A percentile compares a stretch with the other conserved stretches of the same genome.
These are phyloP conservation scores for Lactifluus pinguis DNA, from an alignment of 768 basidiomycete genomes.

Conservation along the genomic window DNA sequence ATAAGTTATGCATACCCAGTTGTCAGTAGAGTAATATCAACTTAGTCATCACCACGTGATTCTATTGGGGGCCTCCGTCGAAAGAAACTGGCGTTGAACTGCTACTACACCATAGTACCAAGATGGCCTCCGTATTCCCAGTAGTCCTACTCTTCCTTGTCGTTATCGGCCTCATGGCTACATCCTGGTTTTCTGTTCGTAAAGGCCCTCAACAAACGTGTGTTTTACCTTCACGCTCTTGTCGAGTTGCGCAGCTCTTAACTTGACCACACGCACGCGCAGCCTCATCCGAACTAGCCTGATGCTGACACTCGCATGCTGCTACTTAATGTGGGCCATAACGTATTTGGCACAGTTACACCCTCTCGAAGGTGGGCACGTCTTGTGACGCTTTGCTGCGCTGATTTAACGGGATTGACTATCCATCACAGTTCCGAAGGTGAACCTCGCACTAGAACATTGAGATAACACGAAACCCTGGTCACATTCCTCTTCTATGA, in stretches of 20 bases:
- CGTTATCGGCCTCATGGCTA: slow-evolving; percentile 53
- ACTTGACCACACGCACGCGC: background rate
- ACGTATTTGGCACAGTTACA: slow-evolving; percentile 95
- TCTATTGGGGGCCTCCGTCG: no score
- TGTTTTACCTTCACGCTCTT: slow-evolving; percentile 23
- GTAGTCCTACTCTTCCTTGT: slow-evolving; percentile 59
- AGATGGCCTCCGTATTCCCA: slow-evolving; percentile 65
- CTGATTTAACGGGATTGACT: background rate
- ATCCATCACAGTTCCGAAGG: slow-evolving; percentile 4
- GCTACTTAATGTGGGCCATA: slow-evolving; percentile 95
- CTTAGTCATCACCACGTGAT: background rate
- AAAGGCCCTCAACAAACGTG: slow-evolving; percentile 91
- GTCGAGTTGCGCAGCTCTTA: background rate
- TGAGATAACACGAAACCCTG: slow-evolving; percentile 1
- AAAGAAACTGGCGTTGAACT: no score
- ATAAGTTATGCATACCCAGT: no score
- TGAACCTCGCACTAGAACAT: slow-evolving; percentile 20
- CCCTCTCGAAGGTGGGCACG: slow-evolving; percentile 67
- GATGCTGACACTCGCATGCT: slow-evolving; percentile 68
- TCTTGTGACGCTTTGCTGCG: background rate
- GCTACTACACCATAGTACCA: background rate
- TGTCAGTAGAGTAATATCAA: background rate
- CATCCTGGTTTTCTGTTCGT: slow-evolving; percentile 59
- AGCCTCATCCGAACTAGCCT: slow-evolving; percentile 79
- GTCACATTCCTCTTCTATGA: slow-evolving; percentile 8